Base-by-base conservation (phyloP, 139 green algal genomes). In the Micractinium sp. region DNA sequence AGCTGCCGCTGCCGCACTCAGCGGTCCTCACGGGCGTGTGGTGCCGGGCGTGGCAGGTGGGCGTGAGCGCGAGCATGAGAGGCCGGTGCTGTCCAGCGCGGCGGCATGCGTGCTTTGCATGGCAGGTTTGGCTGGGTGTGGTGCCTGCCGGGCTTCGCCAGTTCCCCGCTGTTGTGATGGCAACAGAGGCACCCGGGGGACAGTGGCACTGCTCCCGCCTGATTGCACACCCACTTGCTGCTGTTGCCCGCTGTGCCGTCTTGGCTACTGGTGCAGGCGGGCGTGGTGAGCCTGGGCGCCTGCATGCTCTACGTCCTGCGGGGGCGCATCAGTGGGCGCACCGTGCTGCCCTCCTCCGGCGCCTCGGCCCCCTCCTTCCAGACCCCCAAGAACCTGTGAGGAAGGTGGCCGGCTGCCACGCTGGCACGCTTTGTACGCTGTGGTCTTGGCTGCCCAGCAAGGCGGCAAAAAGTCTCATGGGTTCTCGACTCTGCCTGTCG, bases 1-100 rank as follows among this genome's bases (percentile, higher is more conserved):
- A 95, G 92, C 87, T 96, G 75, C 90, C 86, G 36, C 90, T 96
- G 74, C 91, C 92, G 25, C 94, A 96, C 88, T 53, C 38, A 0
- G 91, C 92, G 0, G 92, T 96, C 1, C 36, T 91, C 27, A 91
- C 88, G n/a, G 90, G 90, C 25, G 18, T 90, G 39, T 74, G 76
- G 47, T 88, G 87, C 75, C 39, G 77, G 14, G 15, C 36, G 23
- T 93, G 90, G 90, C 81, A 89, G 83, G 60, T 60, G 29, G 60
- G 60, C 60, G 60, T 14, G 60, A 67, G 60, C 60, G 22, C 47
- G 7, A 16, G 31, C 71, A 33, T 1, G 12, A 35, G 77, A n/a
- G n/a, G n/a, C n/a, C n/a, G n/a, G n/a, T n/a, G n/a, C n/a, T n/a
- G n/a, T n/a, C n/a, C n/a, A n/a, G n/a, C n/a, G 14, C 19, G 22